A percentile compares a stretch with the other conserved stretches of the same genome.
Evolutionary conservation across 2,329 filamentous ascomycete species (phyloP).

Genomic region (Neopestalotiopsis sp.): DNA sequence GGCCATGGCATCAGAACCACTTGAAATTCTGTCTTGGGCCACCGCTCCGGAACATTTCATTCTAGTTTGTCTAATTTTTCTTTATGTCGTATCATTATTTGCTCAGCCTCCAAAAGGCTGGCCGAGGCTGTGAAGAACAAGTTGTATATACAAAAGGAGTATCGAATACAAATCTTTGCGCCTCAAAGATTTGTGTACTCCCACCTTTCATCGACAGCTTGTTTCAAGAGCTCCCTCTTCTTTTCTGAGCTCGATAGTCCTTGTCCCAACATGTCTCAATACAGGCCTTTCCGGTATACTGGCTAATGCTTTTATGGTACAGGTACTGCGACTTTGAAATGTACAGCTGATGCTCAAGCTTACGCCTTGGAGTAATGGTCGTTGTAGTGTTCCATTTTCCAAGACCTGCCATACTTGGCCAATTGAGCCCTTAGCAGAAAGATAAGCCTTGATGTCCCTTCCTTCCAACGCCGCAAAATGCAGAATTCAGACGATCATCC

Average conservation of each 20-base stretch:
- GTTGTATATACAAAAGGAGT: slow-evolving; percentile 3
- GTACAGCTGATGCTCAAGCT: neutral
- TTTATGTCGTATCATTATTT: neutral
- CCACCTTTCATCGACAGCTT: neutral
- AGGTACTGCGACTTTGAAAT: neutral
- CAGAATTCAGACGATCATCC: slow-evolving; percentile 5
- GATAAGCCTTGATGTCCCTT: slow-evolving; percentile 1
- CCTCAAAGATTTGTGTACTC: neutral
- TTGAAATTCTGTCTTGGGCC: neutral
- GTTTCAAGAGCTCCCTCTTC: neutral
- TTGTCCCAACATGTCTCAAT: neutral
- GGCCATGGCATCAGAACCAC: neutral
- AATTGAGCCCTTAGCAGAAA: neutral
- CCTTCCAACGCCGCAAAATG: slow-evolving; percentile 10
- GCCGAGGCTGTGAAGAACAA: neutral
- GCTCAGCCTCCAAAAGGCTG: neutral
- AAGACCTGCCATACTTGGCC: neutral
- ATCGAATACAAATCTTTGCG: neutral
- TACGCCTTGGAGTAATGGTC: neutral
- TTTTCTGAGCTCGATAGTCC: neutral
- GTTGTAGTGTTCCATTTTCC: neutral
- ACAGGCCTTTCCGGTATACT: neutral
- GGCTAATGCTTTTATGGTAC: slow-evolving; percentile 1
- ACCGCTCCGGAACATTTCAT: neutral
- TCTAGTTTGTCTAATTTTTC: neutral